These are phyloP conservation scores for Beauveria brongniartii DNA, from an alignment of 2,329 filamentous ascomycete species.

Conservation along the genomic window DNA sequence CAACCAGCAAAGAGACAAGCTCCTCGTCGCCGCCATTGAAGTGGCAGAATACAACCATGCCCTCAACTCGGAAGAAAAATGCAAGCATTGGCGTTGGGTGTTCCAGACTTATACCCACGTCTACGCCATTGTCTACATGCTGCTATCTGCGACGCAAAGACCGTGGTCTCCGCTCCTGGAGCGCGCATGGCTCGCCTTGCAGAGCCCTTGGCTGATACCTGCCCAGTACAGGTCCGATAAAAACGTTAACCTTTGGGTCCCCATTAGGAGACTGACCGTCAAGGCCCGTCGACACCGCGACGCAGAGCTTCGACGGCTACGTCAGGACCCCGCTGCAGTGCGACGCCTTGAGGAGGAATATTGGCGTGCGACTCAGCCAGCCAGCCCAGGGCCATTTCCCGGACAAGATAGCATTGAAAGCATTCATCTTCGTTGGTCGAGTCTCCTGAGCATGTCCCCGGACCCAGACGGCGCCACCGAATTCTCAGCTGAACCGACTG, in stretches of 20 bases:
- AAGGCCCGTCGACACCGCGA: slow-evolving; percentile 30
- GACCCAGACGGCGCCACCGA: not conserved
- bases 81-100: slow-evolving; percentile 48
- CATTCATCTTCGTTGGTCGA: slow-evolving; percentile 25
- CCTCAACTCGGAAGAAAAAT: slow-evolving; percentile 41
- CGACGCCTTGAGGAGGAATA: slow-evolving; percentile 23
- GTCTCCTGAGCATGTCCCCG: slow-evolving; percentile 18
- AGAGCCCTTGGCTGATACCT: slow-evolving; percentile 36
- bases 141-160: slow-evolving; percentile 41
- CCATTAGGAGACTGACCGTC: slow-evolving; percentile 30
- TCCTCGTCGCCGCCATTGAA: slow-evolving; percentile 44
- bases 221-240: slow-evolving; percentile 19
- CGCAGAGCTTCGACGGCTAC: slow-evolving; percentile 27
- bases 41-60: slow-evolving; percentile 48
- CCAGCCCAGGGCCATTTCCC: slow-evolving; percentile 22
- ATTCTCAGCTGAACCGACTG: not conserved
- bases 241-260: slow-evolving; percentile 31
- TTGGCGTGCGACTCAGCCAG: slow-evolving; percentile 18
- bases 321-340: slow-evolving; percentile 19
- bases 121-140: slow-evolving; percentile 48
- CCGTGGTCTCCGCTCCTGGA: slow-evolving; percentile 39
- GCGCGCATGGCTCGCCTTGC: slow-evolving; percentile 38
- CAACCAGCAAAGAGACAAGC: slow-evolving; percentile 31
- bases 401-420: slow-evolving; percentile 15
- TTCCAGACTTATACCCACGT: slow-evolving; percentile 53